Conservation (phyloP, 2,329 filamentous ascomycete genomes). For the Fusarium verrucosum region DNA sequence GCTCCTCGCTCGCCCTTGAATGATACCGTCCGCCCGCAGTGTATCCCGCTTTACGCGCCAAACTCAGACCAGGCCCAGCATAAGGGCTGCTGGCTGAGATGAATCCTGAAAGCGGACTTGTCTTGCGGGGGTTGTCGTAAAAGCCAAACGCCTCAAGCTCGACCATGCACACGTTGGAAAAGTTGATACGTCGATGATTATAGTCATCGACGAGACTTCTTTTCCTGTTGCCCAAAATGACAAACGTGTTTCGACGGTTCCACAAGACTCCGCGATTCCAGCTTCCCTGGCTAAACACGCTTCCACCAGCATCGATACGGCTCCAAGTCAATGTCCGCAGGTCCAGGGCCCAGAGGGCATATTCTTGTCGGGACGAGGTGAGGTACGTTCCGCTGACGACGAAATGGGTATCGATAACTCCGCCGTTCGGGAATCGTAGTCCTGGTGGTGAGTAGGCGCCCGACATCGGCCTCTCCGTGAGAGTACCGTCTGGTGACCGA, state of each 20-base stretch:
- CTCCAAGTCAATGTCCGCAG: constrained; percentile 90
- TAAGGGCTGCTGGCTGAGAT: constrained; percentile 81
- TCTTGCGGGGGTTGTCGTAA: constrained; percentile 91
- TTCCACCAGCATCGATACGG: constrained; percentile 92
- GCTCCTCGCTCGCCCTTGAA: constrained; percentile 80
- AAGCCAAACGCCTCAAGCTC: constrained; percentile 97
- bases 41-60: constrained; percentile 68
- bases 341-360: constrained; percentile 95
- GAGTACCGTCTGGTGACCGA: constrained; percentile 80
- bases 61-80: constrained; percentile 64
- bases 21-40: constrained; percentile 80
- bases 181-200: constrained; percentile 97
- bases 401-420: constrained; percentile 94
- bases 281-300: constrained; percentile 94
- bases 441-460: constrained; percentile 88
- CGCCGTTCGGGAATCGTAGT: constrained; percentile 93
- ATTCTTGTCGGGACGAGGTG: constrained; percentile 97
- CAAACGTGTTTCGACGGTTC: constrained; percentile 93
- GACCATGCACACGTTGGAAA: constrained; percentile 95
- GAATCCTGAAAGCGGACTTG: constrained; percentile 81
- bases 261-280: constrained; percentile 97
- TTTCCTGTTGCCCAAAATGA: constrained; percentile 93
- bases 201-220: constrained; percentile 96
- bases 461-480: constrained; percentile 90
- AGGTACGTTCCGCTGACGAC: constrained; percentile 97